Evolutionary conservation across 352 stramenopile species (phyloP).

Genomic region (Pythium biforme): DNA sequence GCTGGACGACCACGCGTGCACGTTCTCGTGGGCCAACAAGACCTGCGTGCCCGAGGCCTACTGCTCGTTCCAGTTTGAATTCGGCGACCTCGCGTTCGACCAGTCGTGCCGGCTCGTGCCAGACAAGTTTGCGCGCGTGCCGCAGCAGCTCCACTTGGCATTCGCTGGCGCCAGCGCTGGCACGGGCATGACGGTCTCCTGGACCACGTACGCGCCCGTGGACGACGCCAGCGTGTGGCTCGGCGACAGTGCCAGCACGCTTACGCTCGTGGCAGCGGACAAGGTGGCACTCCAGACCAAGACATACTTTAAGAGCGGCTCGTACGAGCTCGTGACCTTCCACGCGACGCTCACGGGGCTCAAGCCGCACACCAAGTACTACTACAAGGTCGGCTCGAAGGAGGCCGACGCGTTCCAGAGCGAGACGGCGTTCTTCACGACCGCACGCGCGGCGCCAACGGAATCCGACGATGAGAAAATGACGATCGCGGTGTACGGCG

Average conservation of each 20-base stretch:
- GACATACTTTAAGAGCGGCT: conserved; percentile 25
- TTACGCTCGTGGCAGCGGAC: conserved; percentile 8
- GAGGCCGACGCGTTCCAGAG: conserved; percentile 1
- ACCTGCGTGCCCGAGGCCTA: conserved; percentile 15
- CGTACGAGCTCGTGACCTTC: conserved; percentile 27
- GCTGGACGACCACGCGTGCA: conserved; percentile 20
- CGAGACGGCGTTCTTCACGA: conserved; percentile 21
- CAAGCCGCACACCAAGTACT: conserved; percentile 27
- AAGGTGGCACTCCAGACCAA: conserved; percentile 1
- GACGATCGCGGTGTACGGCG: conserved; percentile 39
- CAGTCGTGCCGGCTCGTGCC: conserved; percentile 26
- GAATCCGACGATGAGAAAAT: conserved; percentile 13
- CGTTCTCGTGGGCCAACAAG: conserved; percentile 11
- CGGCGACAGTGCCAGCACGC: background rate
- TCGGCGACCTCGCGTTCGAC: conserved; percentile 24
- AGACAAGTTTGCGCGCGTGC: conserved; percentile 16
- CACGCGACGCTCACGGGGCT: conserved; percentile 28
- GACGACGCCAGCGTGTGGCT: conserved; percentile 26
- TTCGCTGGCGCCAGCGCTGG: conserved; percentile 28
- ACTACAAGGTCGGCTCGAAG: conserved; percentile 27
- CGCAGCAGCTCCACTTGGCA: conserved; percentile 34
- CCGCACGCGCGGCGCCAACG: conserved; percentile 3
- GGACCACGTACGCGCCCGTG: conserved; percentile 25
- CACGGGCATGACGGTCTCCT: conserved; percentile 33
- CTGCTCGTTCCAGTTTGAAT: conserved; percentile 28